Conservation (phyloP, 2,329 filamentous ascomycete genomes). For the Aspergillus pseudoglaucus region DNA sequence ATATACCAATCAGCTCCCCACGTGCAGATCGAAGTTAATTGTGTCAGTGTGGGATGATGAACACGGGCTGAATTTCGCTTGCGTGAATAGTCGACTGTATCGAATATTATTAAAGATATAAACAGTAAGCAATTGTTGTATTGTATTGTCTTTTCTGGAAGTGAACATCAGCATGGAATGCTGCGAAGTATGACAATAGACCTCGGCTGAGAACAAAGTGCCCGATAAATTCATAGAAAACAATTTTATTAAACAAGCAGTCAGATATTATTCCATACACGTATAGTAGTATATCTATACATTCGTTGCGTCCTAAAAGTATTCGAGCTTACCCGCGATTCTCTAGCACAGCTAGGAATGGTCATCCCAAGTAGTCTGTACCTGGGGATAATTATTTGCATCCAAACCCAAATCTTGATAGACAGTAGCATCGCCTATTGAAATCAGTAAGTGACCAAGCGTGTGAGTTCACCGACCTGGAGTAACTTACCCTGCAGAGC, state of each 20-base stretch:
- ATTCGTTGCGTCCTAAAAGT: background rate
- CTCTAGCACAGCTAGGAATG: background rate
- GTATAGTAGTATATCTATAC: too few species aligned
- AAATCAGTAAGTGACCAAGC: background rate
- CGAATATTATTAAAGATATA: too few species aligned
- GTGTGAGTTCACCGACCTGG: background rate
- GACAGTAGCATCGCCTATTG: conserved; percentile 52
- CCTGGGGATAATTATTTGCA: conserved; percentile 57
- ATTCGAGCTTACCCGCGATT: background rate
- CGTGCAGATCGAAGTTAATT: background rate
- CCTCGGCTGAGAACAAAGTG: too few species aligned
- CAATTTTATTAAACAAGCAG: too few species aligned
- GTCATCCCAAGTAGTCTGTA: conserved; percentile 54
- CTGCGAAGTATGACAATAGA: too few species aligned
- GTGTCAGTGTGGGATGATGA: background rate
- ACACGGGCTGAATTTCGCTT: too few species aligned
- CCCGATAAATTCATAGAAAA: too few species aligned
- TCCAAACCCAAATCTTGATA: conserved; percentile 54
- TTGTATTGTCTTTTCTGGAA: too few species aligned
- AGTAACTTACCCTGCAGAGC: conserved; percentile 45
- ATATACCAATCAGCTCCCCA: background rate
- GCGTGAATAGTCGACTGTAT: too few species aligned
- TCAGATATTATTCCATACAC: too few species aligned
- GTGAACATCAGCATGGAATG: too few species aligned
- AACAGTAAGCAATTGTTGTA: too few species aligned